Percentiles rank a stretch among this genome's conserved stretches.
These are phyloP conservation scores for Globisporangium echinulatum DNA, from an alignment of 352 stramenopile species.

Conservation along the genomic window DNA sequence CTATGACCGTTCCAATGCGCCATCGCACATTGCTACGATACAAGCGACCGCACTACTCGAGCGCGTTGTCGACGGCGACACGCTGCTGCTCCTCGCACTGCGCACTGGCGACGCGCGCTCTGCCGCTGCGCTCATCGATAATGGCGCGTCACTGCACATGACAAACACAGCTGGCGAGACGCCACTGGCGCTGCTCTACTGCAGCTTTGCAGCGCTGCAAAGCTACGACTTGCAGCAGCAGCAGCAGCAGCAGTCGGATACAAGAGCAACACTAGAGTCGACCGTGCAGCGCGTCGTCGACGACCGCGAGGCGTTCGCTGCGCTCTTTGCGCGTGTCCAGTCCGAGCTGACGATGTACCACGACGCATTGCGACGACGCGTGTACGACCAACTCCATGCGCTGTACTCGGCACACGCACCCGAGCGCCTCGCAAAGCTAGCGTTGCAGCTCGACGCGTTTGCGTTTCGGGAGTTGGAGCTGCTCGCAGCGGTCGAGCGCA, in stretches of 20 bases:
- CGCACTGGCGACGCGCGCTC: constrained; percentile 29
- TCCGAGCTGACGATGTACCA: constrained; percentile 27
- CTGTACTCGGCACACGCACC: constrained; percentile 46
- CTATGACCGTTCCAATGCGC: constrained; percentile 21
- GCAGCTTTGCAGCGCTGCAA: constrained; percentile 21
- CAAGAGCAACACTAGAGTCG: neutral
- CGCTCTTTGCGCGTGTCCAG: constrained; percentile 24
- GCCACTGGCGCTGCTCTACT: constrained; percentile 31
- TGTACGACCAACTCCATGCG: constrained; percentile 21
- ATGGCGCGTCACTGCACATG: constrained; percentile 20
- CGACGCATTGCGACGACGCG: constrained; percentile 10
- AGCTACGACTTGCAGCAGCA: constrained; percentile 13
- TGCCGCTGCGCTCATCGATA: constrained; percentile 26
- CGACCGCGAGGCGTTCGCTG: constrained; percentile 18
- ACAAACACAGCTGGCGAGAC: constrained; percentile 26
- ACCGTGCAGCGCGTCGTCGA: constrained; percentile 4
- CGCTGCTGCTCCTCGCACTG: constrained; percentile 43
- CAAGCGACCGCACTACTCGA: constrained; percentile 23
- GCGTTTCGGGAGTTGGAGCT: constrained; percentile 39
- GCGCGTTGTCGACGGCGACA: constrained; percentile 35
- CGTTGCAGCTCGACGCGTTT: constrained; percentile 41
- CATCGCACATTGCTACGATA: neutral
- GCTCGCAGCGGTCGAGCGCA: constrained; percentile 18
- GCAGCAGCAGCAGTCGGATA: constrained; percentile 4
- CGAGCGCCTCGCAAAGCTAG: constrained; percentile 46